phyloP scores from a whole-genome alignment of 1,284 basidiomycete species.

The Cystobasidium sp. region DNA sequence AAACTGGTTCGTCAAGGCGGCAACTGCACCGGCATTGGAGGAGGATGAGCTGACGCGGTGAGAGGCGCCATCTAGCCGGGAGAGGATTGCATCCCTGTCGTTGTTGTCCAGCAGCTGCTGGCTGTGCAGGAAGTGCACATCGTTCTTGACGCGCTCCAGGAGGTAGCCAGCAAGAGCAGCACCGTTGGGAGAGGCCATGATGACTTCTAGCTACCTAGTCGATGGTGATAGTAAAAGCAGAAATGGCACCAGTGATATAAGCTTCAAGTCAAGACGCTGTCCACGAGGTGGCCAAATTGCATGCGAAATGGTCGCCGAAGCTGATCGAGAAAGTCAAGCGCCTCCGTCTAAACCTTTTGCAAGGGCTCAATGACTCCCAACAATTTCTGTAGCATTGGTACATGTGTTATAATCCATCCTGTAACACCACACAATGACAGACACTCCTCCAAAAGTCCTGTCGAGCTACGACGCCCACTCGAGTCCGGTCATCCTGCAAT shows the following conservation, averaged over 20 bases:
- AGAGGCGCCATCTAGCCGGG: conserved; percentile 27
- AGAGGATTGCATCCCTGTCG: conserved; percentile 20
- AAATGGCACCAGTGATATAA: background rate
- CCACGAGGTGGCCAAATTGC: background rate
- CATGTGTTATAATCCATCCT: background rate
- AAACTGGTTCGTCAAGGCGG: conserved; percentile 21
- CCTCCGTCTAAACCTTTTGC: background rate
- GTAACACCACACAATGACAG: background rate
- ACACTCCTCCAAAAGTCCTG: conserved; percentile 3
- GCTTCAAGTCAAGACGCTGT: background rate
- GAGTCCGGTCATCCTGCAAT: conserved; percentile 14
- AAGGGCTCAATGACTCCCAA: background rate
- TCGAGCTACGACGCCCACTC: background rate
- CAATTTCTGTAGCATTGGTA: background rate
- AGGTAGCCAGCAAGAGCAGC: conserved; percentile 24
- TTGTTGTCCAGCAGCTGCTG: conserved; percentile 22
- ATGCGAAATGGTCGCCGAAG: background rate
- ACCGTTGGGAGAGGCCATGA: conserved; percentile 3
- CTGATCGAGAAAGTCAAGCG: background rate
- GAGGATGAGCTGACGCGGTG: background rate
- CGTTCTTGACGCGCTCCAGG: conserved; percentile 19
- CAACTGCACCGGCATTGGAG: background rate
- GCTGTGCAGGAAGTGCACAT: conserved; percentile 31
- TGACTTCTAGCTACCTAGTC: background rate
- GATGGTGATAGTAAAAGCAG: background rate